Percentiles rank a stretch among this genome's conserved stretches.
These are phyloP conservation scores for Geotrichum citri-aurantii DNA, from an alignment of 1,139 yeast species.

Conservation along the genomic window DNA sequence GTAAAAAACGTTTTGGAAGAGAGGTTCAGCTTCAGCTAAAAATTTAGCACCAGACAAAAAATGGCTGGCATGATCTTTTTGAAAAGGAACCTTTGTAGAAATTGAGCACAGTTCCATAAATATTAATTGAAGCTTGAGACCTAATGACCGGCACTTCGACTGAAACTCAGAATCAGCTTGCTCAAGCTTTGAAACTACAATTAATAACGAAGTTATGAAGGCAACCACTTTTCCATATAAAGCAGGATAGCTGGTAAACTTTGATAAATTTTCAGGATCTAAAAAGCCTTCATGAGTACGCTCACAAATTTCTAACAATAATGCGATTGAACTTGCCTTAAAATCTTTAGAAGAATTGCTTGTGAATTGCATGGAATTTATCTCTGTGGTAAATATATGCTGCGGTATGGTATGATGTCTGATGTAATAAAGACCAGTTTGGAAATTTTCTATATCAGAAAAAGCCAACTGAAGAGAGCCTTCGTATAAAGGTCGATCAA, in stretches of 20 bases:
- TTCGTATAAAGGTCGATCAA: neutral
- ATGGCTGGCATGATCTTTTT: constrained; percentile 5
- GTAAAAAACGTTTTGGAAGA: constrained; percentile 9
- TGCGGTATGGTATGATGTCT: neutral
- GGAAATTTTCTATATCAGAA: neutral
- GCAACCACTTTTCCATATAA: constrained; percentile 8
- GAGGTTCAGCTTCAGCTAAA: constrained; percentile 1
- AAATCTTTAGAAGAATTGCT: constrained; percentile 7
- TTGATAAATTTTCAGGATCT: constrained; percentile 1
- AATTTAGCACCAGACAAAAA: constrained; percentile 4
- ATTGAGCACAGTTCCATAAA: constrained; percentile 3
- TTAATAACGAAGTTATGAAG: constrained; percentile 1
- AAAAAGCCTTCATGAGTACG: neutral
- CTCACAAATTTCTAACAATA: constrained; percentile 5
- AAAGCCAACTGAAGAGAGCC: constrained; percentile 7
- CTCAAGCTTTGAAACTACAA: constrained; percentile 5
- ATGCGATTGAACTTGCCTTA: neutral
- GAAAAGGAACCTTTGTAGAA: neutral
- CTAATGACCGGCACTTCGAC: constrained; percentile 11
- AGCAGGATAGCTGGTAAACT: constrained; percentile 9
- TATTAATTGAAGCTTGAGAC: constrained; percentile 8
- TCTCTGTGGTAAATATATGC: neutral
- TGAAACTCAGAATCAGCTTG: neutral
- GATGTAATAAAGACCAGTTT: constrained; percentile 1
- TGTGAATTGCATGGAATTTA: neutral